These are phyloP conservation scores for Epichloe festucae DNA, from an alignment of 2,329 filamentous ascomycete genomes.

Conservation along the genomic window DNA sequence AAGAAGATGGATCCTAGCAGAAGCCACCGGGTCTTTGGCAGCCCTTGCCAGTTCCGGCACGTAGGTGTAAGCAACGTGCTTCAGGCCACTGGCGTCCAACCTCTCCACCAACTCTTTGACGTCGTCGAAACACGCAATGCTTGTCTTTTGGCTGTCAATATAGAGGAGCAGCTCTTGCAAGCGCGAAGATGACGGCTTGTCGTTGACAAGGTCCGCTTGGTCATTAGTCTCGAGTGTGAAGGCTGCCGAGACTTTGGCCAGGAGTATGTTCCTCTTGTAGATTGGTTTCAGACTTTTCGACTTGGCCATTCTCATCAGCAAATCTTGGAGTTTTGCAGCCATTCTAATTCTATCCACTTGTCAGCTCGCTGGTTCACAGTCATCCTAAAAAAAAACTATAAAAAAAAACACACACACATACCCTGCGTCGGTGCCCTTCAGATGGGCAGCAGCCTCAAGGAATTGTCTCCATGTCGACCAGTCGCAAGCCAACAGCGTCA, in stretches of 20 bases:
- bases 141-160: conserved; percentile 22
- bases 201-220: conserved; percentile 15
- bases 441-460: conserved; percentile 23
- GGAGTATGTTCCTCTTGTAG: conserved; percentile 25
- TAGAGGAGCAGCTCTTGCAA: conserved; percentile 23
- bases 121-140: conserved; percentile 33
- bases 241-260: conserved; percentile 25
- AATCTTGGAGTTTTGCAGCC: conserved; percentile 13
- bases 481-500: conserved; percentile 33
- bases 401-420: conserved; percentile 11
- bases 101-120: conserved; percentile 30
- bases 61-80: conserved; percentile 25
- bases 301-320: conserved; percentile 19
- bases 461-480: conserved; percentile 27
- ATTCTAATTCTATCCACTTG: conserved; percentile 19
- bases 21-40: conserved; percentile 10
- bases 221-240: conserved; percentile 22
- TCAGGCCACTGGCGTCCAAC: conserved; percentile 27
- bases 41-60: conserved; percentile 20
- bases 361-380: background rate
- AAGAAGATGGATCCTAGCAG: conserved; percentile 20
- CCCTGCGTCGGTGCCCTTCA: conserved; percentile 20
- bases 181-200: conserved; percentile 17
- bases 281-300: conserved; percentile 21
- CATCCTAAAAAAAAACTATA: background rate